These are phyloP conservation scores for Fusarium sp. DNA, from an alignment of 2,329 filamentous ascomycete genomes.

Conservation along the genomic window DNA sequence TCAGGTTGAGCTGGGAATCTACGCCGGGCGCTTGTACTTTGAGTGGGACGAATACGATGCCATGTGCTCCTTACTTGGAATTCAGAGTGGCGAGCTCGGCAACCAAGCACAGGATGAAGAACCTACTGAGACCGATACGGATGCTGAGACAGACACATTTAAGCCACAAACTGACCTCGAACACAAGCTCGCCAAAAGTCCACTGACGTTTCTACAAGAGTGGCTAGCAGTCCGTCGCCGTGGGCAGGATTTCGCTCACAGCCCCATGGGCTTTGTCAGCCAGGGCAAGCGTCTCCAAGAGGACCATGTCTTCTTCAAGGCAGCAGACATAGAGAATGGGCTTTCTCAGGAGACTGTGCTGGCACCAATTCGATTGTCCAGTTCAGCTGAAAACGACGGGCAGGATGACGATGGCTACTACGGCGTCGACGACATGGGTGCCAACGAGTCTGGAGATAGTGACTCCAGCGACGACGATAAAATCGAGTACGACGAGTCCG, in stretches of 20 bases:
- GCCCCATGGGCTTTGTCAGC: constrained; percentile 67
- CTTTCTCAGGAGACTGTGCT: background rate
- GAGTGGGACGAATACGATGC: constrained; percentile 57
- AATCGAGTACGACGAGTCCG: constrained; percentile 39
- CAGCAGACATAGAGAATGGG: background rate
- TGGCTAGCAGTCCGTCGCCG: constrained; percentile 65
- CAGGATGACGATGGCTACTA: constrained; percentile 32
- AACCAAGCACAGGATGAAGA: background rate
- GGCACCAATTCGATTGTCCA: constrained; percentile 8
- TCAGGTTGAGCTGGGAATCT: constrained; percentile 65
- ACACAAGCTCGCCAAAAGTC: constrained; percentile 38
- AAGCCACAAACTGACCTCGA: background rate
- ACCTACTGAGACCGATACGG: background rate
- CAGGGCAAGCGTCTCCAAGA: constrained; percentile 59
- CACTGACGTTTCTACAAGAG: constrained; percentile 62
- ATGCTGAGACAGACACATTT: background rate
- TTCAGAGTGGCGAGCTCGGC: constrained; percentile 13
- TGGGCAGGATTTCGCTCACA: constrained; percentile 66
- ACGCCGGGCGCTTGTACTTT: constrained; percentile 70
- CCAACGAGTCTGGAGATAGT: constrained; percentile 32
- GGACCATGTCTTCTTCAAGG: constrained; percentile 63
- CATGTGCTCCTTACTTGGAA: constrained; percentile 49
- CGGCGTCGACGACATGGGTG: constrained; percentile 42
- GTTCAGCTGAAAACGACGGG: background rate
- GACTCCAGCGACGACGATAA: constrained; percentile 37